phyloP scores from a whole-genome alignment of 2,329 filamentous ascomycete genomes.

The Ambrosiella beaveri region DNA sequence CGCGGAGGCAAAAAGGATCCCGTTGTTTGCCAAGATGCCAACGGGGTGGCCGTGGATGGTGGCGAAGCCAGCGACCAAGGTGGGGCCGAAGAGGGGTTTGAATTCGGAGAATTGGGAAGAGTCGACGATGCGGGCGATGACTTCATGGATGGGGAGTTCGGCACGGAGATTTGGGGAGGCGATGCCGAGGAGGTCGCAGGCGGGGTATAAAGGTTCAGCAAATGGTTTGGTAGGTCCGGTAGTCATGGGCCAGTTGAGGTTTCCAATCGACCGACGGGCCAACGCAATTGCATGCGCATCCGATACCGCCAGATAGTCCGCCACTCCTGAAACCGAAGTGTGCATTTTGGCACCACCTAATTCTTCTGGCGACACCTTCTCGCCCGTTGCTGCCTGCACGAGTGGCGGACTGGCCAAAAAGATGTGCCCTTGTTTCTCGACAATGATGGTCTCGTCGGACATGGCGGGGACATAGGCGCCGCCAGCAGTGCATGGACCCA shows the following conservation, averaged over 20 bases:
- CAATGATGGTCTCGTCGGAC: slow-evolving; percentile 95
- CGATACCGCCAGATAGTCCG: slow-evolving; percentile 86
- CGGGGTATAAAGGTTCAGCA: slow-evolving; percentile 63
- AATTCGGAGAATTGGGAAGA: slow-evolving; percentile 84
- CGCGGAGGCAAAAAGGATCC: slow-evolving; percentile 79
- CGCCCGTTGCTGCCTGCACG: slow-evolving; percentile 89
- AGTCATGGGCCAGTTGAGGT: slow-evolving; percentile 63
- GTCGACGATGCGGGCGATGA: slow-evolving; percentile 86
- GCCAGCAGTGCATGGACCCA: slow-evolving; percentile 92
- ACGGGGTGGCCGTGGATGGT: slow-evolving; percentile 78
- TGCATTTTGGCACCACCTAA: slow-evolving; percentile 82
- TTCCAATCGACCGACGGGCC: slow-evolving; percentile 65
- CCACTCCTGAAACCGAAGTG: slow-evolving; percentile 78
- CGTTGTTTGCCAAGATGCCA: slow-evolving; percentile 89
- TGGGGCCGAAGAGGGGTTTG: slow-evolving; percentile 78
- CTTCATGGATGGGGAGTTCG: slow-evolving; percentile 70
- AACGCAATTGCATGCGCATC: slow-evolving; percentile 83
- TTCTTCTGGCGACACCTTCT: slow-evolving; percentile 79
- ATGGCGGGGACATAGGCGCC: slow-evolving; percentile 94
- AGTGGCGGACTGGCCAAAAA: slow-evolving; percentile 89
- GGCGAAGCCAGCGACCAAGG: slow-evolving; percentile 82
- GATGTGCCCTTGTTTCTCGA: slow-evolving; percentile 88
- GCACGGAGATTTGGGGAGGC: slow-evolving; percentile 78
- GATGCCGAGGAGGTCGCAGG: slow-evolving; percentile 69
- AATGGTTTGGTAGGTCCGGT: slow-evolving; percentile 22